Percentiles rank a stretch among this genome's conserved stretches.
phyloP scores from a whole-genome alignment of 441 rosid species.

The Corymbia calophylla region DNA sequence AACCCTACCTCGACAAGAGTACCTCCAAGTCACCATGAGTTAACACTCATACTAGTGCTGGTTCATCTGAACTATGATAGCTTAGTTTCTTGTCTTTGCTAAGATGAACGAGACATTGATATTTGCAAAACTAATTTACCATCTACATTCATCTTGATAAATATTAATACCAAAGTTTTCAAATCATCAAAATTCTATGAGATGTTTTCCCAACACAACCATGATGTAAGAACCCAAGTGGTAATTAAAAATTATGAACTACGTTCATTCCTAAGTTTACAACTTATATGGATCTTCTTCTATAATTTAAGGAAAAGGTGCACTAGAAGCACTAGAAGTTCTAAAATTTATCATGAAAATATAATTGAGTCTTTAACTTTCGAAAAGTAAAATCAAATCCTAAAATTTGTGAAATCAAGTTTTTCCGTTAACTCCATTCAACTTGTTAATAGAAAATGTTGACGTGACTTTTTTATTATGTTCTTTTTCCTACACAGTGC shows the following conservation, averaged over 20 bases:
- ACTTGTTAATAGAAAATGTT: not conserved
- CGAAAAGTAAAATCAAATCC: not conserved
- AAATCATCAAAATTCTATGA: not conserved
- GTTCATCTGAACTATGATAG: not conserved
- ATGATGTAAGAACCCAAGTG: not conserved
- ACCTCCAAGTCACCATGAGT: not conserved
- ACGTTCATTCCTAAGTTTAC: not conserved
- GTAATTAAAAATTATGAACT: not conserved
- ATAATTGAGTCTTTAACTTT: not conserved
- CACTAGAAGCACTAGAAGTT: not conserved
- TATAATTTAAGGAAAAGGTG: not conserved
- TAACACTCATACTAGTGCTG: not conserved
- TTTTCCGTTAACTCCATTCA: not conserved
- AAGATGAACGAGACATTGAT: not conserved
- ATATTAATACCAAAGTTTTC: too few relatives aligned
- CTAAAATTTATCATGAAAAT: not conserved
- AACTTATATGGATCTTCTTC: not conserved
- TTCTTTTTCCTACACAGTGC: not conserved
- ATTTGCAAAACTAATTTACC: not conserved
- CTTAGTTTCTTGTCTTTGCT: not conserved
- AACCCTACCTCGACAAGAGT: not conserved
- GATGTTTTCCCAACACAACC: not conserved
- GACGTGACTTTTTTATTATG: not conserved
- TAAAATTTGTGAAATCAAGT: rapidly evolving
- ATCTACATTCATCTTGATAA: not conserved